Conservation (phyloP, 2,329 filamentous ascomycete genomes). For the Xylariaceae sp. region DNA sequence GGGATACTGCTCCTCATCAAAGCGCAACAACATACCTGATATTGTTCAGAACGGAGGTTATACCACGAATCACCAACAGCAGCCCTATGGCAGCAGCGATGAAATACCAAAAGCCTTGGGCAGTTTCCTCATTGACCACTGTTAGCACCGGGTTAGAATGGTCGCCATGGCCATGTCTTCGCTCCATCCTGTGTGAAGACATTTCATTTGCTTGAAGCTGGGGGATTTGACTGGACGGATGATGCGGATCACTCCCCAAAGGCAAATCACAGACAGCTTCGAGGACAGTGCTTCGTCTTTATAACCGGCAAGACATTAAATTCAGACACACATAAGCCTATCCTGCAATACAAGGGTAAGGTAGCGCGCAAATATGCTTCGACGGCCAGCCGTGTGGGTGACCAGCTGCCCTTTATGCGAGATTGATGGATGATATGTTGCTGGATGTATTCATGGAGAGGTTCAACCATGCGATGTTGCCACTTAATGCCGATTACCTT, state of each 20-base stretch:
- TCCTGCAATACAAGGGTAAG: too few relatives aligned
- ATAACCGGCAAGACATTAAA: too few relatives aligned
- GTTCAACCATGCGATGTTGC: too few relatives aligned
- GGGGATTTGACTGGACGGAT: neutral
- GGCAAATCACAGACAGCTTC: too few relatives aligned
- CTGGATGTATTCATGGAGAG: too few relatives aligned
- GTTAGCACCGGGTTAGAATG: slow-evolving; percentile 34
- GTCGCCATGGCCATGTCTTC: slow-evolving; percentile 22
- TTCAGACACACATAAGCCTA: too few relatives aligned
- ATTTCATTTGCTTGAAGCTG: neutral
- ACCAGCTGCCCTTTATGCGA: too few relatives aligned
- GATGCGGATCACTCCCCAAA: neutral
- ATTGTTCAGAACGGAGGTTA: slow-evolving; percentile 39
- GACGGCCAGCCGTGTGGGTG: too few relatives aligned
- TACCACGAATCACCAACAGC: slow-evolving; percentile 35
- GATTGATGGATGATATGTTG: too few relatives aligned
- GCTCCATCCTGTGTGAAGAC: slow-evolving; percentile 21
- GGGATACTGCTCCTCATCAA: neutral
- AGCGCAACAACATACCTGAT: slow-evolving; percentile 34
- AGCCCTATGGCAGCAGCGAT: slow-evolving; percentile 44
- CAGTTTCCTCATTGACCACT: slow-evolving; percentile 44
- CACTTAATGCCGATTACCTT: too few relatives aligned
- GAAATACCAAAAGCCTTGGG: slow-evolving; percentile 55
- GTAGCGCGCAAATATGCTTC: too few relatives aligned
- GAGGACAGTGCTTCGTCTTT: too few relatives aligned